Percentiles rank a stretch among this genome's conserved stretches.
Conservation (phyloP, 2,329 filamentous ascomycete species). For the Sporothrix phasma region DNA sequence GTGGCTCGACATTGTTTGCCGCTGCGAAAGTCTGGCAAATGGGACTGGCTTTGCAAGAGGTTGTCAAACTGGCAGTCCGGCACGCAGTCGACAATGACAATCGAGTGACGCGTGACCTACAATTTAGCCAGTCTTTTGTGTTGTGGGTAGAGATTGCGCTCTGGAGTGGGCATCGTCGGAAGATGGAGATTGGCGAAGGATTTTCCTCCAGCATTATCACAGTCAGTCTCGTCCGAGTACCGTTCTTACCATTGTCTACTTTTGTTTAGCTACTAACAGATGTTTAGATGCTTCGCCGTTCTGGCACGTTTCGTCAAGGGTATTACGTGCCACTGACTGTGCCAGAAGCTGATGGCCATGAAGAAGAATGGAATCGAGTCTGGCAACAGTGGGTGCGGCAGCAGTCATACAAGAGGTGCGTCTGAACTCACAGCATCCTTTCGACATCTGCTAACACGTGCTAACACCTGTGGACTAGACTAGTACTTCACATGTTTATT, state of each 20-base stretch:
- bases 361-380: neutral
- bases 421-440: neutral
- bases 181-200: neutral
- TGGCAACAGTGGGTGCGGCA: neutral
- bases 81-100: neutral
- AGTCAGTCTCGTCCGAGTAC: neutral
- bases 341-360: neutral
- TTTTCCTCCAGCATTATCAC: neutral
- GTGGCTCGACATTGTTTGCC: neutral
- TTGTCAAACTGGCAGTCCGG: neutral
- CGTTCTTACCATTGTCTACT: neutral
- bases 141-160: neutral
- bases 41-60: neutral
- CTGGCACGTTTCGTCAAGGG: neutral
- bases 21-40: neutral
- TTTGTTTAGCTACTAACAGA: neutral
- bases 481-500: neutral
- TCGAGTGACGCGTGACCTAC: neutral
- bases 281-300: neutral
- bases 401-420: neutral
- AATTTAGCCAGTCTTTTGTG: neutral
- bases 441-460: neutral
- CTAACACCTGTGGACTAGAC: neutral
- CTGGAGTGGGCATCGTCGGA: neutral
- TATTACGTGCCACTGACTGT: neutral